Conservation (phyloP, 73 alveolate genomes). For the Paramecium octaurelia region DNA sequence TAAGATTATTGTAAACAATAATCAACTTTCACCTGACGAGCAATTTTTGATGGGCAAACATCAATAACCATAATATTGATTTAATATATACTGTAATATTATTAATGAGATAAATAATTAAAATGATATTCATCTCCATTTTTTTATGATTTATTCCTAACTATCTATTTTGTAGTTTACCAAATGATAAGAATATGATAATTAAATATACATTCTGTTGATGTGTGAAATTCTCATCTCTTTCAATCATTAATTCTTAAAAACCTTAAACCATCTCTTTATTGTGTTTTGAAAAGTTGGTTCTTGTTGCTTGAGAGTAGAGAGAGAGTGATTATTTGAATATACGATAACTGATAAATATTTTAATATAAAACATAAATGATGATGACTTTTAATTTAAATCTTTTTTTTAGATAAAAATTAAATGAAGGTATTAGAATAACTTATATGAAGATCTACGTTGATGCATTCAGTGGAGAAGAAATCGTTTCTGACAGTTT, state of each 20-base stretch:
- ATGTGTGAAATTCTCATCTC: neutral
- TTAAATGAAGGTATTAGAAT: constrained; percentile 49
- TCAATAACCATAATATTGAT: neutral
- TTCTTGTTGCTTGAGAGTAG: neutral
- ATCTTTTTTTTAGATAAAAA: constrained; percentile 54
- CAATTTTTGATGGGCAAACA: neutral
- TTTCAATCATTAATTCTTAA: neutral
- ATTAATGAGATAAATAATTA: neutral
- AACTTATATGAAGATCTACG: constrained; percentile 11
- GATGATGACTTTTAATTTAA: constrained; percentile 13
- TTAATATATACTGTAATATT: neutral
- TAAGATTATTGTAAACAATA: neutral
- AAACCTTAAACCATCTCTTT: neutral
- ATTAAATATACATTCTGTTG: no score
- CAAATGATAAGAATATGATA: no score
- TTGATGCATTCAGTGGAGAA: constrained; percentile 59
- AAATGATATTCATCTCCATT: neutral
- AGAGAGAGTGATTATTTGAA: neutral
- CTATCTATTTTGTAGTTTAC: no score
- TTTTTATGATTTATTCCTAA: neutral
- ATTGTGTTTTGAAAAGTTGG: neutral
- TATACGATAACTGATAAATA: neutral
- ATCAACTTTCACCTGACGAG: neutral
- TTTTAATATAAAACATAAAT: neutral
- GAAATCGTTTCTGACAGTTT: constrained; percentile 62